phyloP scores from a whole-genome alignment of 2,329 filamentous ascomycete species.

The Alternaria triticimaculans region DNA sequence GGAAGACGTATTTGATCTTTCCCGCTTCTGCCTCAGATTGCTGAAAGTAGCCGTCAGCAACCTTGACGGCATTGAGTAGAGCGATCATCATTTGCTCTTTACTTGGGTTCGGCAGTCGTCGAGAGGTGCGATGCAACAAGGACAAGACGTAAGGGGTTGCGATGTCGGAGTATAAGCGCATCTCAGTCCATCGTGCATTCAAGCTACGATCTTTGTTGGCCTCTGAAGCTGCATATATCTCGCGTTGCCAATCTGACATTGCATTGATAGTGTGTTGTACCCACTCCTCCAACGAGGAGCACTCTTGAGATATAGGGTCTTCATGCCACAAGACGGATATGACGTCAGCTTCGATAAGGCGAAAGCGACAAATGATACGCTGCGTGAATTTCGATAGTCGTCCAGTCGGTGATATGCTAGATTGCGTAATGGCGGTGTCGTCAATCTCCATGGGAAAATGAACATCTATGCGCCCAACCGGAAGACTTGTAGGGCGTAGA shows the following conservation, averaged over 20 bases:
- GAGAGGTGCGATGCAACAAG: conserved; percentile 39
- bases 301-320: conserved; percentile 37
- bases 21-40: conserved; percentile 44
- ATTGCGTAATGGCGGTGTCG: conserved; percentile 41
- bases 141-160: conserved; percentile 40
- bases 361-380: conserved; percentile 43
- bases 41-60: conserved; percentile 43
- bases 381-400: conserved; percentile 45
- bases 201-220: conserved; percentile 38
- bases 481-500: conserved; percentile 39
- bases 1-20: conserved; percentile 49
- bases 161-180: conserved; percentile 45
- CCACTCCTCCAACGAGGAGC: conserved; percentile 36
- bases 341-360: conserved; percentile 44
- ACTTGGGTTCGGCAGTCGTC: conserved; percentile 33
- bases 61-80: conserved; percentile 36
- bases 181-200: conserved; percentile 42
- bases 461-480: conserved; percentile 39
- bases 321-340: conserved; percentile 43
- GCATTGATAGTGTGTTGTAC: conserved; percentile 32
- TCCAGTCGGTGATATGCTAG: conserved; percentile 34
- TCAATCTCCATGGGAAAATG: conserved; percentile 44
- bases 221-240: conserved; percentile 36
- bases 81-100: conserved; percentile 37
- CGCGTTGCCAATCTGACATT: conserved; percentile 40